A percentile compares a stretch with the other conserved stretches of the same genome.
phyloP scores from a whole-genome alignment of 192 early-diverging fungal genomes.

The Coemansia sp. region DNA sequence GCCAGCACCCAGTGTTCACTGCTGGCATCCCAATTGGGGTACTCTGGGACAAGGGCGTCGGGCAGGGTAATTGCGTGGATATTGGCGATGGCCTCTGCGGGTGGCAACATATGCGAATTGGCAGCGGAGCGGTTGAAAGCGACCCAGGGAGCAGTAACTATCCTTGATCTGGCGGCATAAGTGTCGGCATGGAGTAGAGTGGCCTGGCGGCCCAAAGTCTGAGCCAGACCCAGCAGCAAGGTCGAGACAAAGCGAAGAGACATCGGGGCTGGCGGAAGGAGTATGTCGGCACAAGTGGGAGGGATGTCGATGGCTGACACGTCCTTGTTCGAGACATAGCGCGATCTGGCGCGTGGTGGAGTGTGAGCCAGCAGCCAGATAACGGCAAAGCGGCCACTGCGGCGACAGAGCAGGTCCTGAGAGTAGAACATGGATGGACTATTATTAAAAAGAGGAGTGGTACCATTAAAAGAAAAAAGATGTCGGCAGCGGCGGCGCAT shows the following conservation, averaged over 20 bases:
- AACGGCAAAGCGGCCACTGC: constrained; percentile 31
- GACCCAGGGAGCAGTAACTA: constrained; percentile 39
- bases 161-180: constrained; percentile 22
- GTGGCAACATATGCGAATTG: not conserved
- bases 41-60: constrained; percentile 4
- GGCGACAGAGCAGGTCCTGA: constrained; percentile 41
- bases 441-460: not conserved
- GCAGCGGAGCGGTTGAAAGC: not conserved
- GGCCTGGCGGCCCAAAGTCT: constrained; percentile 23
- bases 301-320: constrained; percentile 33
- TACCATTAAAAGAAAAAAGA: not conserved
- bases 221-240: constrained; percentile 36
- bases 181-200: constrained; percentile 25
- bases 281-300: constrained; percentile 30
- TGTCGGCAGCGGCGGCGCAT: not conserved
- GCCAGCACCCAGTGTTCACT: constrained; percentile 6
- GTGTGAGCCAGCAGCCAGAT: constrained; percentile 44
- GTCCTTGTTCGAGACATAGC: constrained; percentile 27
- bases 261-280: constrained; percentile 21
- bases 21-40: not conserved
- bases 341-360: constrained; percentile 9
- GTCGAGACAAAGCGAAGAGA: constrained; percentile 40
- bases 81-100: not conserved
- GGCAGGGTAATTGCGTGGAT: constrained; percentile 23
- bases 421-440: constrained; percentile 44